Conservation (phyloP, 2,329 filamentous ascomycete species). For the Diaporthe destruens region DNA sequence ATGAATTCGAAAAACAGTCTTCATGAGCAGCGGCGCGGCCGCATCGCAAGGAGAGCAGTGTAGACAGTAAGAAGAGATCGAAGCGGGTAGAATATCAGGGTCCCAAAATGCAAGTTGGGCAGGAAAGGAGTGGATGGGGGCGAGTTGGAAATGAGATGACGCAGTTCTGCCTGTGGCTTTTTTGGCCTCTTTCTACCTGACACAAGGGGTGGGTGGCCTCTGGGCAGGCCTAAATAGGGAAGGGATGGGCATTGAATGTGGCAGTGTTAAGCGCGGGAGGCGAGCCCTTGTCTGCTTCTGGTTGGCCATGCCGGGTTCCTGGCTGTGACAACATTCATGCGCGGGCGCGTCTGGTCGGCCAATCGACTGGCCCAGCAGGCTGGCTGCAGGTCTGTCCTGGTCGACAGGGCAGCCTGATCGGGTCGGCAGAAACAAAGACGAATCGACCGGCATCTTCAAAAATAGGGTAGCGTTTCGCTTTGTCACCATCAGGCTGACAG, state of each 20-base stretch:
- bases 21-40: slow-evolving; percentile 19
- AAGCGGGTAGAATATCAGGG: neutral
- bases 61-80: neutral
- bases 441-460: neutral
- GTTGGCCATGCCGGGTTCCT: slow-evolving; percentile 14
- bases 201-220: slow-evolving; percentile 26
- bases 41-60: slow-evolving; percentile 10
- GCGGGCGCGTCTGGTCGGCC: slow-evolving; percentile 15
- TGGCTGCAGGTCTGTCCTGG: neutral
- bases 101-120: neutral
- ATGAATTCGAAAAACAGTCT: neutral
- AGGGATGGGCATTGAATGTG: slow-evolving; percentile 21
- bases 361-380: slow-evolving; percentile 3
- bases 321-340: slow-evolving; percentile 24
- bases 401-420: neutral
- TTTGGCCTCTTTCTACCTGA: slow-evolving; percentile 26
- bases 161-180: slow-evolving; percentile 26
- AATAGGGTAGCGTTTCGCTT: slow-evolving; percentile 26
- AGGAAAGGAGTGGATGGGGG: neutral
- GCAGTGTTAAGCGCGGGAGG: slow-evolving; percentile 23
- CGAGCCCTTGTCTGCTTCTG: slow-evolving; percentile 6
- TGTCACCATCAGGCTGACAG: neutral
- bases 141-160: slow-evolving; percentile 24
- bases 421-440: neutral
- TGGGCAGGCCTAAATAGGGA: slow-evolving; percentile 19